A percentile compares a stretch with the other conserved stretches of the same genome.
These are phyloP conservation scores for Solidago caesia DNA, from an alignment of 129 eudicot species.

Conservation along the genomic window DNA sequence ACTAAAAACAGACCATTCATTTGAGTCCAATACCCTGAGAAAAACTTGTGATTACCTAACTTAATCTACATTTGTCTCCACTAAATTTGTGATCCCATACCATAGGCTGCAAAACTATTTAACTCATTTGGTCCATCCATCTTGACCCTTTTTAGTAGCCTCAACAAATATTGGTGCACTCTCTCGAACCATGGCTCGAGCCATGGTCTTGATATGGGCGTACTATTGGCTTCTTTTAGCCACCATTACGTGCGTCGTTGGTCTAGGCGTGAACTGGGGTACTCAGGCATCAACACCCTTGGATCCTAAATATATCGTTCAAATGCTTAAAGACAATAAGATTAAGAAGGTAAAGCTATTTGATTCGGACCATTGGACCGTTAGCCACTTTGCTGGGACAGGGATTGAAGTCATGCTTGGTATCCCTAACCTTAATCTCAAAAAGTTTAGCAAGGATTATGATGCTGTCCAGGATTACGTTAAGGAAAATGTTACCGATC, in stretches of 20 bases:
- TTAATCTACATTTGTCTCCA: neutral
- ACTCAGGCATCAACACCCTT: constrained; percentile 36
- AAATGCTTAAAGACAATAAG: constrained; percentile 48
- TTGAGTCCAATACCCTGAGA: neutral
- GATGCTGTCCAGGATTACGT: constrained; percentile 42
- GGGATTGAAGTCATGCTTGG: constrained; percentile 52
- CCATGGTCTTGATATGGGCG: constrained; percentile 47
- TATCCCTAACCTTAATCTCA: constrained; percentile 41
- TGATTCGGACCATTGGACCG: constrained; percentile 42
- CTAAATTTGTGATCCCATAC: neutral
- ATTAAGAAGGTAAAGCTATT: constrained; percentile 57
- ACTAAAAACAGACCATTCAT: constrained; percentile 17
- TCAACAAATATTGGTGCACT: constrained; percentile 2
- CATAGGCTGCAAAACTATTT: neutral
- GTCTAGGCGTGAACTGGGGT: constrained; percentile 56
- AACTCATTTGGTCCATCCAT: constrained; percentile 4
- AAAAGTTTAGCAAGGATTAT: constrained; percentile 19
- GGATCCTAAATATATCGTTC: constrained; percentile 36
- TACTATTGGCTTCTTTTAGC: constrained; percentile 22
- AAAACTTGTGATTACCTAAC: neutral
- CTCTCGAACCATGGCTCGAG: constrained; percentile 37
- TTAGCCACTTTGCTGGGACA: constrained; percentile 39
- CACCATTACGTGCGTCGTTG: neutral
- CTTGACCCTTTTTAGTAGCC: constrained; percentile 11
- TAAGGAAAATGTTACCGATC: constrained; percentile 37